These are phyloP conservation scores for Cornus suecica DNA, from an alignment of 148 eudicot species.

Conservation along the genomic window DNA sequence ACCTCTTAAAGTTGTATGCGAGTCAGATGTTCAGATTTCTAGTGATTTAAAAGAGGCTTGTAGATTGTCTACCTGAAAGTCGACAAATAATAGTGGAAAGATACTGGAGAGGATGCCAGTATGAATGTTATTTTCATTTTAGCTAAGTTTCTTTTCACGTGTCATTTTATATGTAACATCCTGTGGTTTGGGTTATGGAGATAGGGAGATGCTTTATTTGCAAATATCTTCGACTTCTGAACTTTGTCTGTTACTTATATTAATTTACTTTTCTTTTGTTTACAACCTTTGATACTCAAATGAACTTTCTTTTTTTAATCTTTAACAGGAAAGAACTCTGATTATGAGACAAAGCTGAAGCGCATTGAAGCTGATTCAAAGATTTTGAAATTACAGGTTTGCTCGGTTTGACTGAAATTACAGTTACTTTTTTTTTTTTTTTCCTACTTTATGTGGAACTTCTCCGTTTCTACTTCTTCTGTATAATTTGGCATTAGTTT, in stretches of 20 bases:
- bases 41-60: not conserved
- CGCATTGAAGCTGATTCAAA: slow-evolving; percentile 87
- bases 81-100: too few species aligned
- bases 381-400: slow-evolving; percentile 79
- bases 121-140: too few species aligned
- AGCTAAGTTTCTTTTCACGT: too few species aligned
- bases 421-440: not conserved
- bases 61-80: too few species aligned
- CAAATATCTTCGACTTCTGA: not conserved
- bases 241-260: not conserved
- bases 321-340: slow-evolving; percentile 54
- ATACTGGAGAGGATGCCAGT: too few species aligned
- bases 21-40: not conserved
- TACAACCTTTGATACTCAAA: not conserved
- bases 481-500: not conserved
- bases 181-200: not conserved
- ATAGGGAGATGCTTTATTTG: not conserved
- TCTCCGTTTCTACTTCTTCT: not conserved
- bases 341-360: slow-evolving; percentile 45
- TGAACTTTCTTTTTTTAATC: not conserved
- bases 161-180: not conserved
- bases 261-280: not conserved
- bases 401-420: slow-evolving; percentile 4
- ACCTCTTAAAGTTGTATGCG: not conserved
- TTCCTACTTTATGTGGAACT: slow-evolving; percentile 2